These are phyloP conservation scores for Aspergillus viridinutans DNA, from an alignment of 2,329 filamentous ascomycete genomes.

Conservation along the genomic window DNA sequence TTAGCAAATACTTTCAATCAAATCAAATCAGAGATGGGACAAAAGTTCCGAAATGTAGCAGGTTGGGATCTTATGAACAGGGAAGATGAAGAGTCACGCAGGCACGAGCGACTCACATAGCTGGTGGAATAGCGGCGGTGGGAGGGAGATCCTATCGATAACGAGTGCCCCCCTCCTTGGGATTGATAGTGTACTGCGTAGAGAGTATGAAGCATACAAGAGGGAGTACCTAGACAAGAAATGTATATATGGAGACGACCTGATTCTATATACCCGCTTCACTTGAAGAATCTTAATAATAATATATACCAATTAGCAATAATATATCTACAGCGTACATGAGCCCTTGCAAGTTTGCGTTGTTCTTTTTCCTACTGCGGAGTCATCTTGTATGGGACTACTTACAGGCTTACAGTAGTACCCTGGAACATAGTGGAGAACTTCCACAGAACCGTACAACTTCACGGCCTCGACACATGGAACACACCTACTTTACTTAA, in stretches of 20 bases:
- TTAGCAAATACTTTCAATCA: neutral
- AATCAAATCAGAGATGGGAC: slow-evolving; percentile 4
- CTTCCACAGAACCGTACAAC: neutral
- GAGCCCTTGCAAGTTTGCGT: neutral
- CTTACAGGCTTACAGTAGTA: neutral
- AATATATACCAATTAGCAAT: neutral
- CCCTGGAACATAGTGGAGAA: neutral
- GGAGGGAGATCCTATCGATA: slow-evolving; percentile 27
- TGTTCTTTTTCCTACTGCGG: neutral
- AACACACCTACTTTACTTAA: neutral
- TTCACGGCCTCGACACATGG: neutral
- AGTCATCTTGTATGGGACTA: neutral
- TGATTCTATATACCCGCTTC: neutral
- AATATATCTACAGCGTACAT: neutral
- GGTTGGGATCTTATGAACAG: slow-evolving; percentile 2
- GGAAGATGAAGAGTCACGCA: slow-evolving; percentile 18
- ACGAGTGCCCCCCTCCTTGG: slow-evolving; percentile 26
- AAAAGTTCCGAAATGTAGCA: slow-evolving; percentile 3
- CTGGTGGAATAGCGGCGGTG: slow-evolving; percentile 6
- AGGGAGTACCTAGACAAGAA: neutral
- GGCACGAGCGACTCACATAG: slow-evolving; percentile 24
- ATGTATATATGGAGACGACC: neutral
- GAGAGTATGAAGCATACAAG: neutral
- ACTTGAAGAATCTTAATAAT: neutral
- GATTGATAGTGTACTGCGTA: neutral